Conservation (phyloP, 2,329 filamentous ascomycete genomes). For the Fusarium albidum region DNA sequence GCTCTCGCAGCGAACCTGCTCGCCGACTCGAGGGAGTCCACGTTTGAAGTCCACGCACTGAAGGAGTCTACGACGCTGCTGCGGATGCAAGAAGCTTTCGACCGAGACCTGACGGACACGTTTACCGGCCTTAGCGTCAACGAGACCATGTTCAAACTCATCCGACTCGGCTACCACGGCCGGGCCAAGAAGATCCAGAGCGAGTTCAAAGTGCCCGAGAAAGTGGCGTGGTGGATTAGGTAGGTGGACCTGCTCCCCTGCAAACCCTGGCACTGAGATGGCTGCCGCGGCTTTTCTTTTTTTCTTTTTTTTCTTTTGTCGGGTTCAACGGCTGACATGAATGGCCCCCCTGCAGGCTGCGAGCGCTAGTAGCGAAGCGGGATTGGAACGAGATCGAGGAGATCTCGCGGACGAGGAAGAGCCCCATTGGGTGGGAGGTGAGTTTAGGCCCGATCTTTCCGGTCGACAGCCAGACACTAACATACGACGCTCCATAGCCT, state of each 20-base stretch:
- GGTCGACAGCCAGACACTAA: conserved; percentile 18
- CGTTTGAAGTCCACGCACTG: conserved; percentile 76
- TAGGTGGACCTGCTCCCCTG: conserved; percentile 46
- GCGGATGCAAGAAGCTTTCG: conserved; percentile 85
- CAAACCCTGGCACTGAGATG: conserved; percentile 17
- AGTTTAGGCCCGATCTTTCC: conserved; percentile 44
- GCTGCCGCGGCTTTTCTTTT: not conserved
- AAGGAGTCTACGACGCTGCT: conserved; percentile 83
- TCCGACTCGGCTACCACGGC: conserved; percentile 81
- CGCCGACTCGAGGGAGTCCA: conserved; percentile 80
- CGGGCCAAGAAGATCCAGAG: conserved; percentile 86
- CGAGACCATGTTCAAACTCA: conserved; percentile 89
- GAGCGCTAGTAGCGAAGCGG: conserved; percentile 87
- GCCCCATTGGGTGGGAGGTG: conserved; percentile 96
- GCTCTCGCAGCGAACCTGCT: conserved; percentile 86
- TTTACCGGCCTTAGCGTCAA: conserved; percentile 89
- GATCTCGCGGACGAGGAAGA: conserved; percentile 78
- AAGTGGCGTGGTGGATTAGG: conserved; percentile 86
- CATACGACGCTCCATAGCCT: conserved; percentile 59
- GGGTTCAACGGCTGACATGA: conserved; percentile 30
- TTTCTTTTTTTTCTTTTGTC: no score
- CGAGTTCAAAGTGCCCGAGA: conserved; percentile 94
- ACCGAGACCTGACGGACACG: conserved; percentile 79
- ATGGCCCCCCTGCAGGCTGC: conserved; percentile 61
- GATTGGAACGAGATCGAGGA: conserved; percentile 96